Conservation (phyloP, 805 yeast species). For the Starmerella bacillaris region DNA sequence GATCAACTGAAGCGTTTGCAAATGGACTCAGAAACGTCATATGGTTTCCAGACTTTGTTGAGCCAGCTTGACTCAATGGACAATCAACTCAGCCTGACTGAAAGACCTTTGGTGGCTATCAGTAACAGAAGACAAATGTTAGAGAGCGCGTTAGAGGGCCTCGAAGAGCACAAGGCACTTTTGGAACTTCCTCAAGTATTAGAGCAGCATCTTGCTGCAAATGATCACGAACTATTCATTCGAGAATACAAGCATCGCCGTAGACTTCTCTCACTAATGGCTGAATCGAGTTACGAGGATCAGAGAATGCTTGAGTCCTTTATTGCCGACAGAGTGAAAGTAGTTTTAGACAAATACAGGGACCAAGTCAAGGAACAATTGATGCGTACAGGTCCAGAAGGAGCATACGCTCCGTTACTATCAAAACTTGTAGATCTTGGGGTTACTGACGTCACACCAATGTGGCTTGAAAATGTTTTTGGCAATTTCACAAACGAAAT, state of each 20-base stretch:
- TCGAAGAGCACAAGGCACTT: slow-evolving; percentile 35
- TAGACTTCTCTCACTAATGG: slow-evolving; percentile 18
- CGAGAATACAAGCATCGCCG: slow-evolving; percentile 40
- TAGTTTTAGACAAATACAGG: slow-evolving; percentile 37
- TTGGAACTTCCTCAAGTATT: slow-evolving; percentile 42
- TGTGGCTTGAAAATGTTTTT: slow-evolving; percentile 40
- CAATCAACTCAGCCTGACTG: slow-evolving; percentile 33
- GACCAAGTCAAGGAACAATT: slow-evolving; percentile 36
- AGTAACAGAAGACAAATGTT: slow-evolving; percentile 33
- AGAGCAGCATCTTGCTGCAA: slow-evolving; percentile 26
- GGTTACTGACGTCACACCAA: slow-evolving; percentile 43
- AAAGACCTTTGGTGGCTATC: slow-evolving; percentile 42
- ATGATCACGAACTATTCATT: slow-evolving; percentile 41
- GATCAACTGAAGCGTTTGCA: slow-evolving; percentile 31
- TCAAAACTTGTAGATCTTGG: slow-evolving; percentile 45
- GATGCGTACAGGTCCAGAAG: slow-evolving; percentile 20
- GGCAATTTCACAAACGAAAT: slow-evolving; percentile 23
- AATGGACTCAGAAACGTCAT: slow-evolving; percentile 18
- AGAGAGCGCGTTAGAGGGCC: slow-evolving; percentile 31
- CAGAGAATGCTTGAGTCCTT: slow-evolving; percentile 27
- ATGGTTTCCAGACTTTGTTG: slow-evolving; percentile 24
- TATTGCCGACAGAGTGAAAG: slow-evolving; percentile 41
- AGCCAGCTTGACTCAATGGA: slow-evolving; percentile 31
- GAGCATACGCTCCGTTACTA: slow-evolving; percentile 25
- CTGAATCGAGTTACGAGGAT: slow-evolving; percentile 9